A percentile compares a stretch with the other conserved stretches of the same genome.
These are phyloP conservation scores for Suhomyces bribrorum DNA, from an alignment of 1,139 yeast genomes.

Conservation along the genomic window DNA sequence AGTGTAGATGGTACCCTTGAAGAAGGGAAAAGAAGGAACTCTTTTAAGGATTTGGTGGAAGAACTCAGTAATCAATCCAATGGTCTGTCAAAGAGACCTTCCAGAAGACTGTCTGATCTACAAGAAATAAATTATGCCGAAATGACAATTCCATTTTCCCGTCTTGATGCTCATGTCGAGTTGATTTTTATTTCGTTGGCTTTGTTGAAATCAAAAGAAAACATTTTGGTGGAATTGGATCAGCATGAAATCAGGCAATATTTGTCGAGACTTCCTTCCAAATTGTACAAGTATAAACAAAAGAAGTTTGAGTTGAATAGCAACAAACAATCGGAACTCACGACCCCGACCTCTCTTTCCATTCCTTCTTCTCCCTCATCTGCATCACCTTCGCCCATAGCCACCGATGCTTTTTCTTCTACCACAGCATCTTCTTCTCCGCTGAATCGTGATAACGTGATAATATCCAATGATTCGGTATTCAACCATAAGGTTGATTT, in stretches of 20 bases:
- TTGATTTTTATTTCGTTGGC: conserved; percentile 77
- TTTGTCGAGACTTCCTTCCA: conserved; percentile 56
- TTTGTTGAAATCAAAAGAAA: conserved; percentile 76
- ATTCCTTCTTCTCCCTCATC: conserved; percentile 13
- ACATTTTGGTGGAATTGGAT: conserved; percentile 78
- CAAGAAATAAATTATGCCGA: neutral
- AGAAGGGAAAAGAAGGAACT: conserved; percentile 19
- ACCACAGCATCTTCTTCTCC: conserved; percentile 8
- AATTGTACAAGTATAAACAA: conserved; percentile 42
- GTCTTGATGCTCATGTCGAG: conserved; percentile 76
- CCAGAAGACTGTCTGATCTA: conserved; percentile 11
- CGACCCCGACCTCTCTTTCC: conserved; percentile 14
- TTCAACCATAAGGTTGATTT: conserved; percentile 49
- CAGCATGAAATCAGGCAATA: conserved; percentile 86
- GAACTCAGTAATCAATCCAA: conserved; percentile 23
- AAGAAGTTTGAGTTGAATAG: conserved; percentile 14
- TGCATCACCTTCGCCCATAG: conserved; percentile 11
- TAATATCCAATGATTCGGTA: conserved; percentile 40
- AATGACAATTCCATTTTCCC: conserved; percentile 57
- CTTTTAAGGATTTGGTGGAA: conserved; percentile 36
- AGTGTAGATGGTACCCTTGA: conserved; percentile 4
- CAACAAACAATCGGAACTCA: conserved; percentile 14
- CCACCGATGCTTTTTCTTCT: conserved; percentile 8
- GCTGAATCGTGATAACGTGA: conserved; percentile 11
- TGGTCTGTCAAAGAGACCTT: conserved; percentile 18